Conservation (phyloP, 352 stramenopile genomes). For the Phytophthora podocarpi region DNA sequence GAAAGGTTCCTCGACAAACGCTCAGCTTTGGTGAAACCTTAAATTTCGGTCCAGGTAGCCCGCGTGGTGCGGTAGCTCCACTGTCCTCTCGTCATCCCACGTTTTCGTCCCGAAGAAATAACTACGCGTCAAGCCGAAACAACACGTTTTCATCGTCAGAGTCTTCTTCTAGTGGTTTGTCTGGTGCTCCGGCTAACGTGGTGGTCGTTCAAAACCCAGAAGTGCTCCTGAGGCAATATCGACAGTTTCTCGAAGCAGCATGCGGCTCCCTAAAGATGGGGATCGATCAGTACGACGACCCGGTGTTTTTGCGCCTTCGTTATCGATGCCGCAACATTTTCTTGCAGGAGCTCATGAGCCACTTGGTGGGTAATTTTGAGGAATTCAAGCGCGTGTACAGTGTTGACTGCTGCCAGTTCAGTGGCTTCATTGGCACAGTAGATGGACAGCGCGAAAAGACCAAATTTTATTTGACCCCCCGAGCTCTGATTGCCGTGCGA, state of each 20-base stretch:
- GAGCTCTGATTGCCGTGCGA: conserved; percentile 65
- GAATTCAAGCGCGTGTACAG: conserved; percentile 76
- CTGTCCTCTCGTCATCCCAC: conserved; percentile 21
- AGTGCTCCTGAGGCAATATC: conserved; percentile 74
- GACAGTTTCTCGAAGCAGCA: conserved; percentile 68
- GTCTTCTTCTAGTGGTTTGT: conserved; percentile 45
- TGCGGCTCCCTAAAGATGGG: conserved; percentile 64
- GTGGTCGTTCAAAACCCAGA: conserved; percentile 74
- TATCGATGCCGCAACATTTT: conserved; percentile 82
- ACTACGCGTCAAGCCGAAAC: conserved; percentile 33
- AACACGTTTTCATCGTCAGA: conserved; percentile 47
- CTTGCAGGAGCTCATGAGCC: conserved; percentile 84
- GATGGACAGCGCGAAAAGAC: conserved; percentile 79
- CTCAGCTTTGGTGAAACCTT: conserved; percentile 65
- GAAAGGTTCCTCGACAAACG: conserved; percentile 52
- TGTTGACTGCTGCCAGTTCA: conserved; percentile 78
- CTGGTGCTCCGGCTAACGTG: conserved; percentile 22
- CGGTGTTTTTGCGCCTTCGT: conserved; percentile 69
- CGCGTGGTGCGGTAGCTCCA: conserved; percentile 26
- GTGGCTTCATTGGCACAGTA: conserved; percentile 67
- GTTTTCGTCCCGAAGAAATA: conserved; percentile 42
- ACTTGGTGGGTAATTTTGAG: conserved; percentile 76
- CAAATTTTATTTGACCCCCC: conserved; percentile 70
- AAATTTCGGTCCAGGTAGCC: conserved; percentile 46
- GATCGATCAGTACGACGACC: conserved; percentile 65